Evolutionary conservation across 2,329 filamentous ascomycete genomes (phyloP), one percentile per base, ranked within the genome.

Genomic region (Claviceps sp.): DNA sequence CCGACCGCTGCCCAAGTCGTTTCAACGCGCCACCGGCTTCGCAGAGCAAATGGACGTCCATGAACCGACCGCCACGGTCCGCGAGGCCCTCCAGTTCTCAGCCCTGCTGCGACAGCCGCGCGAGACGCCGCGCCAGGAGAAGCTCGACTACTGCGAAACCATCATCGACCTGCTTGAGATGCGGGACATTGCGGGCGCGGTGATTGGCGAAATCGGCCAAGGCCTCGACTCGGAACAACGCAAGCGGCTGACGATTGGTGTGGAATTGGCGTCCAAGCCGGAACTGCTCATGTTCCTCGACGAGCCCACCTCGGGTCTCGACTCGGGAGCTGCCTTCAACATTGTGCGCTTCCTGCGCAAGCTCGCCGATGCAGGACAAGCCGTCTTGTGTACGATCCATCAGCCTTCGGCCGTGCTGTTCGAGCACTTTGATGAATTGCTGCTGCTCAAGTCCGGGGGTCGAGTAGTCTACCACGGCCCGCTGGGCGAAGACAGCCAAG

Each of bases 1-100:
- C 2, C 76, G 76, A 22, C 80, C 79, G 47, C 78, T 85, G 14
- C 85, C 88, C 51, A 78, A 76, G 43, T 86, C 83, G 0, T 91
- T 91, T 71, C 86, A 90, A 63, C 78, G 87, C 46, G 86, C 86
- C 60, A 89, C 85, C 0, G 87, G 86, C 26, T 91, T 72, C 52
- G 70, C 69, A 1, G 70, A 86, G 60, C 82, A 86, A 57, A 78
- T 79, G 66, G 82, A 86, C 57, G 73, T 86, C 2, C 82, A 85
- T 58, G 80, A 84, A 55, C 75, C 79, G 1, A 82, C 79, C 0
- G 72, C 80, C 0, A 86, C 83, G 0, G 81, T 86, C 0, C 72
- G 81, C 1, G 83, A 86, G 56, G 81, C 82, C 0, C 66, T 86
- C 0, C 74, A 75, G 30, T 85, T 86, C 60, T 84, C 81, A 0